Percentiles rank a stretch among this genome's conserved stretches.
These are phyloP conservation scores for Inga oerstediana DNA, from an alignment of 306 rosid species.

Conservation along the genomic window DNA sequence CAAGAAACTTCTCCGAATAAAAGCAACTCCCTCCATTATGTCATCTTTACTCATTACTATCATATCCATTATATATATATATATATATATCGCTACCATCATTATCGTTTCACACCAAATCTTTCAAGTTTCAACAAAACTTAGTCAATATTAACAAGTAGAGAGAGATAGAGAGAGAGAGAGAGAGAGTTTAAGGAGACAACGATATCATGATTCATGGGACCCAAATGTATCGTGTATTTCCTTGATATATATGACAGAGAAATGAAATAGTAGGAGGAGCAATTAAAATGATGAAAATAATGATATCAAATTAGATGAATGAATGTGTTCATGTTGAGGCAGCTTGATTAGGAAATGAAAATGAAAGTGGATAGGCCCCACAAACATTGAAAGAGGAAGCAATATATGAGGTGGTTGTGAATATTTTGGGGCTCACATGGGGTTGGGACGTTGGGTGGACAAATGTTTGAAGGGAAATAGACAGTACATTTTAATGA, in stretches of 20 bases:
- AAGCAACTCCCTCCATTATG: background rate
- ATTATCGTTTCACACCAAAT: constrained; percentile 23
- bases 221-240: background rate
- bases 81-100: constrained; percentile 26
- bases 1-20: constrained; percentile 40
- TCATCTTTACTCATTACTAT: background rate
- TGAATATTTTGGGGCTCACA: constrained; percentile 26
- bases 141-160: background rate
- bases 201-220: background rate
- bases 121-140: constrained; percentile 31
- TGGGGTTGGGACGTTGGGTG: constrained; percentile 33
- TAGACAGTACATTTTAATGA: constrained; percentile 29
- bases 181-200: background rate
- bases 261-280: background rate
- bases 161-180: background rate
- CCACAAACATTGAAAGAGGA: constrained; percentile 20
- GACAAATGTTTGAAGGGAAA: constrained; percentile 31
- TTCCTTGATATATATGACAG: background rate
- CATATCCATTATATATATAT: background rate
- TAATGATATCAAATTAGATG: too few species aligned
- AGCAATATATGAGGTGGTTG: background rate
- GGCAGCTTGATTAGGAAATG: background rate
- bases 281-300: background rate
- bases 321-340: background rate
- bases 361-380: background rate